Evolutionary conservation across 108 stramenopile genomes (phyloP), one percentile per base, ranked within the genome.

Genomic region (Nannochloropsis gaditana): DNA sequence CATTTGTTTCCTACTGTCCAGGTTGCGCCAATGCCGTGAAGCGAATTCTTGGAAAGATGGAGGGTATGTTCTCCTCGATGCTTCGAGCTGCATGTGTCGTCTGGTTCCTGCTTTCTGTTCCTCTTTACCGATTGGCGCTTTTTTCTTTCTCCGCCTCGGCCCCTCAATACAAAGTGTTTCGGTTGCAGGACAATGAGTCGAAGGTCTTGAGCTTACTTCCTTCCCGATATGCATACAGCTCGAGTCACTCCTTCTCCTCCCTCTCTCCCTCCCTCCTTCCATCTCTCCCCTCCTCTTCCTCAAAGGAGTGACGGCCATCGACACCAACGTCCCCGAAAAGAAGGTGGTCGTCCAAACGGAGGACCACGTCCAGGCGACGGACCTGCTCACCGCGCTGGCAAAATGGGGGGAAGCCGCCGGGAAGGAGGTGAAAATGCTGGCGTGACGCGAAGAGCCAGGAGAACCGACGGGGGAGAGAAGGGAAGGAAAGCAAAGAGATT

Each of bases 31-130:
- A 50, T 50, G 47, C 47, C 11, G 11, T 50, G 10, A 50, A 11
- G 47, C 47, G 47, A 11, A 50, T 50, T 11, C 47, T 50, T 50
- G 47, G 47, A 11, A 50, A 50, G 47, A 50, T 50, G 47, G 47
- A 50, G 11, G 47, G 47, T 50, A 11, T 11, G 47, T 50, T 11
- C 10, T 50, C 11, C 10, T 50, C 47, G 11, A n/a, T n/a, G n/a
- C n/a, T n/a, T n/a, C n/a, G n/a, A n/a, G n/a, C n/a, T n/a, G n/a
- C n/a, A 11, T 9, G 47, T 9, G 10, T 50, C 11, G 17, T 96
- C 99, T 11, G 99, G 10, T 50, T 11, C 47, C 47, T 50, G 10
- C 9, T 11, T 50, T 11, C 47, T 96, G 88, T 83, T 99, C 98
- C 80, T 21, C 9, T 42, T 84, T 89, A 41, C 87, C 90, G 43